Conservation (phyloP, 176 grass and related monocot genomes). For the Cenchrus fungigraminus region DNA sequence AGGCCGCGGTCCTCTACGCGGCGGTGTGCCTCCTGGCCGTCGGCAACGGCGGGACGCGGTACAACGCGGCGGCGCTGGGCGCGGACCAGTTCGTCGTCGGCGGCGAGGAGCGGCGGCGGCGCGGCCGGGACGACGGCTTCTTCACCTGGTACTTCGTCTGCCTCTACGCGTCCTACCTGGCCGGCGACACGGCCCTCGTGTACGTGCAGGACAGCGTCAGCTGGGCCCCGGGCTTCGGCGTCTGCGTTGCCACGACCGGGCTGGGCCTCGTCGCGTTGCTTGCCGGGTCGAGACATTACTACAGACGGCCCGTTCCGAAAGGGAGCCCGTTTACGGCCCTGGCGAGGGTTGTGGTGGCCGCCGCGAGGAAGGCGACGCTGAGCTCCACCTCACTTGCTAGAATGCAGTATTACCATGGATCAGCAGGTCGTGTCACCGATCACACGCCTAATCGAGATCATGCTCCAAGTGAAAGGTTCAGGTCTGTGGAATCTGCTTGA, state of each 20-base stretch:
- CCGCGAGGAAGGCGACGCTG: constrained; percentile 42
- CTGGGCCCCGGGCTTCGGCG: constrained; percentile 56
- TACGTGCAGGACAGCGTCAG: constrained; percentile 50
- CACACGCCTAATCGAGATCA: neutral
- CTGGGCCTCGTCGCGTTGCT: constrained; percentile 46
- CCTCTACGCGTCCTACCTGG: constrained; percentile 38
- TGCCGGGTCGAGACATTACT: constrained; percentile 42
- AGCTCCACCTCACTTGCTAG: neutral
- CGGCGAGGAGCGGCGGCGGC: neutral
- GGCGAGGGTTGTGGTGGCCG: constrained; percentile 47
- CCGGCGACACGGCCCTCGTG: constrained; percentile 49
- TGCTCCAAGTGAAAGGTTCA: constrained; percentile 46
- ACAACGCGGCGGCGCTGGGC: constrained; percentile 57
- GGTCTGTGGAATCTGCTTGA: constrained; percentile 10
- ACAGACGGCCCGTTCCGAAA: constrained; percentile 22
- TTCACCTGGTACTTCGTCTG: constrained; percentile 69
- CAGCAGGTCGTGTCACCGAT: neutral
- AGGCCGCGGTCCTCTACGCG: constrained; percentile 39
- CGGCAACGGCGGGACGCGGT: constrained; percentile 60
- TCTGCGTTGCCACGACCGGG: constrained; percentile 20
- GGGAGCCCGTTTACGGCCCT: constrained; percentile 62
- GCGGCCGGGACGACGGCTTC: constrained; percentile 32
- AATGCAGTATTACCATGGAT: constrained; percentile 43
- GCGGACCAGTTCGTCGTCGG: constrained; percentile 51
- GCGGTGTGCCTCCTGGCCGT: constrained; percentile 45